Conservation (phyloP, 2,329 filamentous ascomycete species). For the Cercospora zeae-maydis region DNA sequence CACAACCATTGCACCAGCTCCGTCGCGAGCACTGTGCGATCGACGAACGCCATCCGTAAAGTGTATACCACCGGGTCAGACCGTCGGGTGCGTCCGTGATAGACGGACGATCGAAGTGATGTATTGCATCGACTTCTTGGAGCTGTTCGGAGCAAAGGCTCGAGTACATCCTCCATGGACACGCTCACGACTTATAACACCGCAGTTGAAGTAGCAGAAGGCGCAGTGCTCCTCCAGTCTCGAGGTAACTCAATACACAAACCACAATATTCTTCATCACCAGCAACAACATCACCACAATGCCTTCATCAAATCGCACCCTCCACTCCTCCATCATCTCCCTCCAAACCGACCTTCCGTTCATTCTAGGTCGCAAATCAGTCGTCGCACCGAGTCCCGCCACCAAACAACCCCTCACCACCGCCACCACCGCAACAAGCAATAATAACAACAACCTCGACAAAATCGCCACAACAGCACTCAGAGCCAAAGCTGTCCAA, state of each 20-base stretch:
- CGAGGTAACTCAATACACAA: not conserved
- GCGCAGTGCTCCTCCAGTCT: not conserved
- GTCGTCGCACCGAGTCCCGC: not conserved
- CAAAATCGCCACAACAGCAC: conserved; percentile 5
- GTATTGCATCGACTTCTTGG: not conserved
- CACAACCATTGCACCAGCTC: not conserved
- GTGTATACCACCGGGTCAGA: not conserved
- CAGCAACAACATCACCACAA: not conserved
- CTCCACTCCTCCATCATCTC: conserved; percentile 12
- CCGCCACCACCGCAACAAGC: not conserved
- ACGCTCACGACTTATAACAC: not conserved
- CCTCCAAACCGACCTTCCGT: conserved; percentile 13
- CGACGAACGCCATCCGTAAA: not conserved
- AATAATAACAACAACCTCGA: conserved; percentile 2
- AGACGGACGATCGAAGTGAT: not conserved
- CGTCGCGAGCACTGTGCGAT: not conserved
- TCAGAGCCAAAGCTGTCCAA: conserved; percentile 10
- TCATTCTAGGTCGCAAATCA: conserved; percentile 9
- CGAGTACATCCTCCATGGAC: not conserved
- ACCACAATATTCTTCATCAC: not conserved
- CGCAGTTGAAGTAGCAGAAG: not conserved
- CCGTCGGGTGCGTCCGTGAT: not conserved
- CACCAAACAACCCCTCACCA: not conserved
- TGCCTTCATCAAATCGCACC: conserved; percentile 7
- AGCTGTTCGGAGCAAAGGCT: not conserved